phyloP scores from a whole-genome alignment of 2,329 filamentous ascomycete genomes.

The Knoxdaviesia proteae region DNA sequence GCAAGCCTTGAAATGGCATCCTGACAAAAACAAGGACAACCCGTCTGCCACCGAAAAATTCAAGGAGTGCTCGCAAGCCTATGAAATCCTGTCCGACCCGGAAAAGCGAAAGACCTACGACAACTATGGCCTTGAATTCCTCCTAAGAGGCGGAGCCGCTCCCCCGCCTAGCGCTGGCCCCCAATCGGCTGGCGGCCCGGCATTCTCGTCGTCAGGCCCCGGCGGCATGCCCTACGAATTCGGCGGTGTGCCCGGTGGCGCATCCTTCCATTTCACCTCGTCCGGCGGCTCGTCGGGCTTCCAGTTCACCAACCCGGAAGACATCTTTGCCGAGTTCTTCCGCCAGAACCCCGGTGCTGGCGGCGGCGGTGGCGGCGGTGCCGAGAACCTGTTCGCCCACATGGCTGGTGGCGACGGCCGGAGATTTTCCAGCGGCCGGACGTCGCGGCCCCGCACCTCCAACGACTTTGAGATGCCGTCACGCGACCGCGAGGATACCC shows the following conservation, averaged over 20 bases:
- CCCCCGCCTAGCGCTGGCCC: slow-evolving; percentile 36
- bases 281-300: slow-evolving; percentile 35
- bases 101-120: slow-evolving; percentile 95
- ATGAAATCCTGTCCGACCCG: slow-evolving; percentile 92
- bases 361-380: slow-evolving; percentile 21
- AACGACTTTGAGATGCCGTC: slow-evolving; percentile 25
- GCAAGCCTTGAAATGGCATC: slow-evolving; percentile 77
- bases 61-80: slow-evolving; percentile 94
- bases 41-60: slow-evolving; percentile 76
- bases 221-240: slow-evolving; percentile 23
- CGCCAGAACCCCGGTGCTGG: slow-evolving; percentile 25
- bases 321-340: slow-evolving; percentile 72
- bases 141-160: slow-evolving; percentile 56
- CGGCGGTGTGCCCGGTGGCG: slow-evolving; percentile 22
- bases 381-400: slow-evolving; percentile 15
- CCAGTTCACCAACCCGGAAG: slow-evolving; percentile 63
- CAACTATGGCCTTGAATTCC: slow-evolving; percentile 80
- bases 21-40: slow-evolving; percentile 95
- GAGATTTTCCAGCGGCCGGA: neutral
- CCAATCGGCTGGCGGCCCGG: slow-evolving; percentile 26
- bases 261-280: slow-evolving; percentile 12
- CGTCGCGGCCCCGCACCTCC: neutral
- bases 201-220: slow-evolving; percentile 29
- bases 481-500: slow-evolving; percentile 13
- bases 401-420: slow-evolving; percentile 1